phyloP scores from a whole-genome alignment of 2,329 filamentous ascomycete species.

The Penicillium rolfsii region DNA sequence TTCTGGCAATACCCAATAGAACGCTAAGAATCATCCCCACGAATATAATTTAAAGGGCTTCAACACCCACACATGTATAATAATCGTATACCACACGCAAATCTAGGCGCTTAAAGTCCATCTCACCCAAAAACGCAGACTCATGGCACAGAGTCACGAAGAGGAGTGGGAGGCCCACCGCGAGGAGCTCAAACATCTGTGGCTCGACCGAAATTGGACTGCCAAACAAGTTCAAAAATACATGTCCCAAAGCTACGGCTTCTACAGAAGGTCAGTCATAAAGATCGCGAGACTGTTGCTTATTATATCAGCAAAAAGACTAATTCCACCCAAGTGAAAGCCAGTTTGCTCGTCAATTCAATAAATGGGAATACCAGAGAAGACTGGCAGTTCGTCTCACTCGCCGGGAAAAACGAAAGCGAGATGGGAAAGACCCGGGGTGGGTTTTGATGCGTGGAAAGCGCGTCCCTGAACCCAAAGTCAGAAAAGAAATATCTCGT shows the following conservation, averaged over 20 bases:
- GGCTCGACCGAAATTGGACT: slow-evolving; percentile 17
- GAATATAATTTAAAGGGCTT: slow-evolving; percentile 5
- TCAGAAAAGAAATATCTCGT: slow-evolving; percentile 29
- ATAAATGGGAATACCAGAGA: slow-evolving; percentile 28
- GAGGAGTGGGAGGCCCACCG: slow-evolving; percentile 16
- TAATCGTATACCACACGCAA: neutral
- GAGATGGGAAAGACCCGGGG: slow-evolving; percentile 22
- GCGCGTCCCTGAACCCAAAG: slow-evolving; percentile 21
- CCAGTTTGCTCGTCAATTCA: slow-evolving; percentile 32
- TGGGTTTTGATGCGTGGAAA: slow-evolving; percentile 18
- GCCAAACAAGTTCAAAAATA: slow-evolving; percentile 17
- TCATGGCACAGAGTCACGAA: slow-evolving; percentile 5
- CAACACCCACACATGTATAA: slow-evolving; percentile 2
- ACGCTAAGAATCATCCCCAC: slow-evolving; percentile 1
- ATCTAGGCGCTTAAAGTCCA: neutral
- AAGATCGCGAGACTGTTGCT: neutral
- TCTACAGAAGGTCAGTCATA: slow-evolving; percentile 17
- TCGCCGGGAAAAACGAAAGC: slow-evolving; percentile 23
- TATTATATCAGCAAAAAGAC: neutral
- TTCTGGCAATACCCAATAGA: slow-evolving; percentile 8
- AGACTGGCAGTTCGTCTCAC: slow-evolving; percentile 26
- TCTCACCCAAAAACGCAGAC: slow-evolving; percentile 3
- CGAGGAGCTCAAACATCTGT: slow-evolving; percentile 17
- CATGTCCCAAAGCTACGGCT: slow-evolving; percentile 19
- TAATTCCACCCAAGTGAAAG: slow-evolving; percentile 5